phyloP scores from a whole-genome alignment of 306 rosid species.

The Ochetophila trinervis region DNA sequence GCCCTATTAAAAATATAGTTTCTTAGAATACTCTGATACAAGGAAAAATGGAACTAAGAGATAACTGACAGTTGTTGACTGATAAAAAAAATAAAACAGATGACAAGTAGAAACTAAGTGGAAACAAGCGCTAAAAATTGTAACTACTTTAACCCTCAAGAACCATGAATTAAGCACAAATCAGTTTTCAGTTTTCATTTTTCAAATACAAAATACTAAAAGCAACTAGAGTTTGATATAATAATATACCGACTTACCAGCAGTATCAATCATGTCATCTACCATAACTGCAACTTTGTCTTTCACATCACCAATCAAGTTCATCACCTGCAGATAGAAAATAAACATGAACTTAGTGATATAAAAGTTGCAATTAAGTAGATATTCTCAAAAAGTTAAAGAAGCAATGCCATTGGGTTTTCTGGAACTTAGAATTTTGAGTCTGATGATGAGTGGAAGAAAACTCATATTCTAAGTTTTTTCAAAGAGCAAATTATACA shows the following conservation, averaged over 20 bases:
- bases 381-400: not conserved
- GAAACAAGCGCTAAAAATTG: too few species aligned
- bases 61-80: too few species aligned
- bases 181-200: not conserved
- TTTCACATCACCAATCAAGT: slow-evolving; percentile 91
- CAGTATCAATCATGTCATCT: slow-evolving; percentile 99
- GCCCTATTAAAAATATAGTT: too few species aligned
- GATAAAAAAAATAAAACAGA: too few species aligned
- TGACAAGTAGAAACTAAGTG: too few species aligned
- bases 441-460: too few species aligned
- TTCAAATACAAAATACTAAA: not conserved
- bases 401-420: too few species aligned
- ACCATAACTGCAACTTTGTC: slow-evolving; percentile 99
- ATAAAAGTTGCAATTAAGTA: not conserved
- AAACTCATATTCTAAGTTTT: too few species aligned
- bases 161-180: not conserved
- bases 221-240: slow-evolving; percentile 6
- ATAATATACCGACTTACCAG: slow-evolving; percentile 59
- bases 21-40: too few species aligned
- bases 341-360: not conserved
- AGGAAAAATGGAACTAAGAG: too few species aligned
- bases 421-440: too few species aligned
- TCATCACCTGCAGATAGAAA: slow-evolving; percentile 72
- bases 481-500: too few species aligned
- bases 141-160: not conserved